Conservation (phyloP, 352 stramenopile species). For the Phytophthora citricola region DNA sequence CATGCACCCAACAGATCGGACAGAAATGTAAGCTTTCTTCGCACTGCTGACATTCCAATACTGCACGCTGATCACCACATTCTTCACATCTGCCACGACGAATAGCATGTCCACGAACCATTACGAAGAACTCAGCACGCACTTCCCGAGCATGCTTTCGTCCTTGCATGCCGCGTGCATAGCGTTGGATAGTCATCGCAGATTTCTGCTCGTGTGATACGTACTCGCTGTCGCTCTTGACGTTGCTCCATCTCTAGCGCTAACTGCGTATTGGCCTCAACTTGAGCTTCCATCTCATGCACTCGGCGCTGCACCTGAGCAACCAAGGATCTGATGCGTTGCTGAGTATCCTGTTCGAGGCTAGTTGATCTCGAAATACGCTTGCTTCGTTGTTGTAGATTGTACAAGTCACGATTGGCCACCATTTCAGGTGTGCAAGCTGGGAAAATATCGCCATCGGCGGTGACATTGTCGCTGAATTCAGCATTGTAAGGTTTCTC, state of each 20-base stretch:
- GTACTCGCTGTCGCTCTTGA: constrained; percentile 37
- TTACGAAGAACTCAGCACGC: constrained; percentile 69
- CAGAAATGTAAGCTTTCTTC: constrained; percentile 78
- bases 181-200: constrained; percentile 56
- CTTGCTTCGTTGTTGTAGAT: constrained; percentile 37
- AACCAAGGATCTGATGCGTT: constrained; percentile 32
- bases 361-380: constrained; percentile 12
- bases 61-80: constrained; percentile 68
- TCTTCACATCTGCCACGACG: constrained; percentile 78
- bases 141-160: constrained; percentile 50
- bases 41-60: constrained; percentile 73
- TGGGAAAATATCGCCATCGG: constrained; percentile 30
- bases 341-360: constrained; percentile 25
- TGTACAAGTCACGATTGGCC: constrained; percentile 55
- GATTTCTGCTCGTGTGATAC: constrained; percentile 44
- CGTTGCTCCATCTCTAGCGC: constrained; percentile 38
- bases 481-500: constrained; percentile 17
- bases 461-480: constrained; percentile 33
- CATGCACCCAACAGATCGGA: constrained; percentile 76
- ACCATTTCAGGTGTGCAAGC: constrained; percentile 57
- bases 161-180: constrained; percentile 51
- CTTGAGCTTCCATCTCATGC: constrained; percentile 60
- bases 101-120: constrained; percentile 71
- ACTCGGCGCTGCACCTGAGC: constrained; percentile 41
- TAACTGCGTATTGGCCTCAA: constrained; percentile 67